These are phyloP conservation scores for Casaregolazyma suthepensis DNA, from an alignment of 1,139 yeast genomes.

Conservation along the genomic window DNA sequence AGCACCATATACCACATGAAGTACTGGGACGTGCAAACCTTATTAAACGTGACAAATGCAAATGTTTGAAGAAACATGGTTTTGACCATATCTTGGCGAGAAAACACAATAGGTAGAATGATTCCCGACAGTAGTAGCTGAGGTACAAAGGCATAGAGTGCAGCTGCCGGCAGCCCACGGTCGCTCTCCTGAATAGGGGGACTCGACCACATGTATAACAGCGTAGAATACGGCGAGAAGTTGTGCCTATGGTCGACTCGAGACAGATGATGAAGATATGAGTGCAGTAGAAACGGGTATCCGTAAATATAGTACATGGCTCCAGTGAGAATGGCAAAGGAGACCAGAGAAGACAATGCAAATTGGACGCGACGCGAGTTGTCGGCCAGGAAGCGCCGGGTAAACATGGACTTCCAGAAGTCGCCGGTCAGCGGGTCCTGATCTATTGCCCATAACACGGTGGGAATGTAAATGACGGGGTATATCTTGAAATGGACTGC, in stretches of 20 bases:
- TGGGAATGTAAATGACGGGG: constrained; percentile 76
- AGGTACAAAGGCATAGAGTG: constrained; percentile 65
- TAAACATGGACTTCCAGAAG: constrained; percentile 10
- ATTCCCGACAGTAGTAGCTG: constrained; percentile 60
- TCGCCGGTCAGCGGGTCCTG: constrained; percentile 9
- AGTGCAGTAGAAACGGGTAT: constrained; percentile 63
- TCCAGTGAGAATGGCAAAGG: constrained; percentile 45
- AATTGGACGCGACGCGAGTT: constrained; percentile 46
- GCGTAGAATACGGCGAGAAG: constrained; percentile 78
- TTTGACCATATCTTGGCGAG: constrained; percentile 49
- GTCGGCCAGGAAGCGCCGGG: background rate
- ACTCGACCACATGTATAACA: constrained; percentile 48
- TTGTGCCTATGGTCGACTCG: constrained; percentile 93
- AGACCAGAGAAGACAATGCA: constrained; percentile 34
- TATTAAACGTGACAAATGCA: constrained; percentile 83
- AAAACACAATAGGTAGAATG: constrained; percentile 54
- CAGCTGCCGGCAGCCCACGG: constrained; percentile 16
- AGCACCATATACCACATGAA: constrained; percentile 89
- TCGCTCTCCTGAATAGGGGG: constrained; percentile 6
- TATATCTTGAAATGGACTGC: constrained; percentile 87
- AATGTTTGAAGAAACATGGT: constrained; percentile 84
- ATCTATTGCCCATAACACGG: constrained; percentile 39
- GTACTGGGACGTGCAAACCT: constrained; percentile 86
- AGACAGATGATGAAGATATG: constrained; percentile 76
- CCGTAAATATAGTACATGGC: constrained; percentile 69